These are phyloP conservation scores for Lactifluus subvellereus DNA, from an alignment of 768 basidiomycete species.

Conservation along the genomic window DNA sequence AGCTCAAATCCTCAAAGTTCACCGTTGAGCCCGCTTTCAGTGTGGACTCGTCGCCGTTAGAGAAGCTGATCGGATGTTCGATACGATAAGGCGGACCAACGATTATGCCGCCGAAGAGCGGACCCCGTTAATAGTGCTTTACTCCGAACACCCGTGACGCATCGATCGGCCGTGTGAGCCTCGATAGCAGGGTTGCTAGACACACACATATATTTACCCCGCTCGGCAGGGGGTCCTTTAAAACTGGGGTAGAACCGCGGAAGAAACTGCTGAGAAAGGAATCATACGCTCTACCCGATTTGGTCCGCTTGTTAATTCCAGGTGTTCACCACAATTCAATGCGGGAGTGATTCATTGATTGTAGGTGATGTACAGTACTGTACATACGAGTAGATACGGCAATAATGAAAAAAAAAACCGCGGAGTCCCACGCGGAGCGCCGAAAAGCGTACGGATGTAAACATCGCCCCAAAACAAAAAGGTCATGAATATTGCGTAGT, in stretches of 20 bases:
- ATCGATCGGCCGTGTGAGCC: no score
- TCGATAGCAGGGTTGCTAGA: no score
- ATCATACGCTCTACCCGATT: no score
- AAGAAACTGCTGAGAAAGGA: no score
- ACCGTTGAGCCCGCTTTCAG: no score
- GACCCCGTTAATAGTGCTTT: no score
- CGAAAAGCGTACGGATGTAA: neutral
- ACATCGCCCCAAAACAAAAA: neutral
- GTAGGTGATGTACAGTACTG: neutral
- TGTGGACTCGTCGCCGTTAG: no score
- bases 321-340: neutral
- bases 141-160: no score
- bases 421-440: neutral
- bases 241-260: no score
- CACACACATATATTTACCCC: no score
- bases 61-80: neutral
- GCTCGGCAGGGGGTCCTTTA: no score
- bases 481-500: neutral
- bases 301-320: neutral
- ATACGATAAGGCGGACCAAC: neutral
- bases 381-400: neutral
- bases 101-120: neutral
- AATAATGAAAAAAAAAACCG: neutral
- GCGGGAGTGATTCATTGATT: neutral
- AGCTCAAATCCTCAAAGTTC: no score